These are phyloP conservation scores for Asterophora lycoperdoides DNA, from an alignment of 768 basidiomycete genomes.

Conservation along the genomic window DNA sequence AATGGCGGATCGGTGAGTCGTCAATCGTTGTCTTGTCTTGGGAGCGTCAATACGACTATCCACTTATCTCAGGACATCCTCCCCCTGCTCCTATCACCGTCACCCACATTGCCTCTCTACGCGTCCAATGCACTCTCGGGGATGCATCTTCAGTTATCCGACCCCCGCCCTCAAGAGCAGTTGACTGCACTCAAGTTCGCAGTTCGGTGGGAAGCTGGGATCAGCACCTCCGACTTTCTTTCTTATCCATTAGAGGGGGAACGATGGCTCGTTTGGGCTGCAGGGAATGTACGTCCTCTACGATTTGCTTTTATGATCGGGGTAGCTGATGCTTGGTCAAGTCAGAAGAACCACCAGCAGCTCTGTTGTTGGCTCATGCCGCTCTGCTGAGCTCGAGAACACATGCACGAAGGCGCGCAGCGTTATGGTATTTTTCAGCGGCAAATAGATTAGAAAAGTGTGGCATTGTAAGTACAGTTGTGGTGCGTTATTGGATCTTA, in stretches of 20 bases:
- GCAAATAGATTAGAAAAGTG: slow-evolving; percentile 79
- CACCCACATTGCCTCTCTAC: slow-evolving; percentile 55
- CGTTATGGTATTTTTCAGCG: slow-evolving; percentile 75
- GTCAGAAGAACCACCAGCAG: slow-evolving; percentile 81
- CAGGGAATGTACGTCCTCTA: slow-evolving; percentile 59
- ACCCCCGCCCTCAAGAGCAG: slow-evolving; percentile 59
- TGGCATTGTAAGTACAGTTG: slow-evolving; percentile 62
- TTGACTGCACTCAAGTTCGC: slow-evolving; percentile 64
- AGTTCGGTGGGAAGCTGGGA: slow-evolving; percentile 73
- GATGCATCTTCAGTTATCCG: slow-evolving; percentile 40
- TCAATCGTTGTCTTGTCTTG: slow-evolving; percentile 8
- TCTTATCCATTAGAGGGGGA: slow-evolving; percentile 64
- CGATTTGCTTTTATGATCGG: background rate
- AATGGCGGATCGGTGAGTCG: slow-evolving; percentile 78
- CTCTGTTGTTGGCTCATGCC: slow-evolving; percentile 77
- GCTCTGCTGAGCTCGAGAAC: slow-evolving; percentile 64
- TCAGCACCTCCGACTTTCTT: slow-evolving; percentile 55
- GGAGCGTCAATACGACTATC: no score
- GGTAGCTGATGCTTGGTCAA: slow-evolving; percentile 32
- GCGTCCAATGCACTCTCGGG: slow-evolving; percentile 55
- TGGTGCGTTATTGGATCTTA: slow-evolving; percentile 4
- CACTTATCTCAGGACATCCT: slow-evolving; percentile 64
- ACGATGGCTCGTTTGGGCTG: slow-evolving; percentile 83
- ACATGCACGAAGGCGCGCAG: slow-evolving; percentile 55
- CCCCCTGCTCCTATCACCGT: slow-evolving; percentile 66